phyloP scores from a whole-genome alignment of 176 grass and related monocot genomes.

The Ampelocalamus luodianensis region DNA sequence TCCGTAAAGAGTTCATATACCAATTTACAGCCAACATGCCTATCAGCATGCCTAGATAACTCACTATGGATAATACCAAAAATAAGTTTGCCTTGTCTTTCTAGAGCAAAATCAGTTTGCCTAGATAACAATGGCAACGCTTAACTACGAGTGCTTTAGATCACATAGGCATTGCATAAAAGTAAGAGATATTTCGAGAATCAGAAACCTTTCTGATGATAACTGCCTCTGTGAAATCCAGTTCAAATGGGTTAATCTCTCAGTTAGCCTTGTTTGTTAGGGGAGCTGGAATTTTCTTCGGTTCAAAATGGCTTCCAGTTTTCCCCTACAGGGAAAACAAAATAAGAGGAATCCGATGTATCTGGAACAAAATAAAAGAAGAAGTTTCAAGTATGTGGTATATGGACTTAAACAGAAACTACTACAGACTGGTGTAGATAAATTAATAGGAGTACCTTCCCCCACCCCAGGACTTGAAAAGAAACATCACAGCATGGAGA shows the following conservation, averaged over 20 bases:
- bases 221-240: conserved; percentile 78
- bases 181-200: conserved; percentile 17
- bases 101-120: not conserved
- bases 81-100: too few relatives aligned
- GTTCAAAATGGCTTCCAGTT: conserved; percentile 99
- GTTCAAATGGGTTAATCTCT: conserved; percentile 92
- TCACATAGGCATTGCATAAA: not conserved
- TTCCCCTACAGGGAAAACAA: conserved; percentile 65
- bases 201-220: conserved; percentile 87
- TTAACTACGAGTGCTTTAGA: not conserved
- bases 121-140: not conserved
- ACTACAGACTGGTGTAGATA: too few relatives aligned
- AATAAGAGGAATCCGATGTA: conserved; percentile 31
- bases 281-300: conserved; percentile 88
- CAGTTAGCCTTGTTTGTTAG: conserved; percentile 98
- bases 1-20: too few relatives aligned
- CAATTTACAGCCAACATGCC: too few relatives aligned
- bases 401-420: too few relatives aligned
- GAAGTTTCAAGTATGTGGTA: too few relatives aligned
- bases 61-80: not conserved
- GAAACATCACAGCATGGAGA: not conserved
- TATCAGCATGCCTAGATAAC: too few relatives aligned
- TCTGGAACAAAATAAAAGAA: not conserved
- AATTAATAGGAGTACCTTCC: too few relatives aligned
- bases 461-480: not conserved